These are phyloP conservation scores for Eucalyptus polybractea DNA, from an alignment of 345 rosid genomes.

Conservation along the genomic window DNA sequence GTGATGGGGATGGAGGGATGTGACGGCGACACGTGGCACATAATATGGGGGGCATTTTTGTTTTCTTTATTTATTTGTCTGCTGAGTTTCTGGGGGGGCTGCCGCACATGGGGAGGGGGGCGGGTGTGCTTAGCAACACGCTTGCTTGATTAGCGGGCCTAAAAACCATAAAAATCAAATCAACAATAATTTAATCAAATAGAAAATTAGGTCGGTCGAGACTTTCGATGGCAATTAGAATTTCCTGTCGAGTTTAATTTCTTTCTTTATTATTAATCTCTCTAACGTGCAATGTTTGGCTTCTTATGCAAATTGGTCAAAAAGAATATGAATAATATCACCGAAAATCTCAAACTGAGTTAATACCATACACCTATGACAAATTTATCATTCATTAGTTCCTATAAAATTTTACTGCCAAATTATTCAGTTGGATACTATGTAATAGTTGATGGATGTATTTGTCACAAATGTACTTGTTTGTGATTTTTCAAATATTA, in stretches of 20 bases:
- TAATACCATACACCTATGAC: fast-evolving
- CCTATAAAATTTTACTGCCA: fast-evolving
- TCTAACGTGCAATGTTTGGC: neutral
- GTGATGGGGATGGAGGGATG: neutral
- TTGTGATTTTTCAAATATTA: too few relatives aligned
- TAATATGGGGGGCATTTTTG: neutral
- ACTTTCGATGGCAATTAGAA: neutral
- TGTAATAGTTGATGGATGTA: too few relatives aligned
- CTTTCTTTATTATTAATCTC: neutral
- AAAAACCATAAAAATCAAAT: slow-evolving; percentile 5
- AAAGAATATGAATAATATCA: too few relatives aligned
- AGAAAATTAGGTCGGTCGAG: slow-evolving; percentile 1
- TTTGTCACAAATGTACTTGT: too few relatives aligned
- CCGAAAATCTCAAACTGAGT: too few relatives aligned
- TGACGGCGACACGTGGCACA: neutral
- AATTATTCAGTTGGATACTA: too few relatives aligned
- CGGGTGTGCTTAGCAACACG: slow-evolving; percentile 14
- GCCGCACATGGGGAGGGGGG: slow-evolving; percentile 35
- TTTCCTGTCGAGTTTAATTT: neutral
- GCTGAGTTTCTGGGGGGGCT: neutral
- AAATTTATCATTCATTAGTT: too few relatives aligned
- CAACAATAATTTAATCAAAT: neutral
- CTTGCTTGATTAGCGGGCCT: slow-evolving; percentile 41
- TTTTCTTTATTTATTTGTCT: neutral
- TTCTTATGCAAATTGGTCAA: neutral